Conservation (phyloP, 2,329 filamentous ascomycete species). For the Trichoderma sp. region DNA sequence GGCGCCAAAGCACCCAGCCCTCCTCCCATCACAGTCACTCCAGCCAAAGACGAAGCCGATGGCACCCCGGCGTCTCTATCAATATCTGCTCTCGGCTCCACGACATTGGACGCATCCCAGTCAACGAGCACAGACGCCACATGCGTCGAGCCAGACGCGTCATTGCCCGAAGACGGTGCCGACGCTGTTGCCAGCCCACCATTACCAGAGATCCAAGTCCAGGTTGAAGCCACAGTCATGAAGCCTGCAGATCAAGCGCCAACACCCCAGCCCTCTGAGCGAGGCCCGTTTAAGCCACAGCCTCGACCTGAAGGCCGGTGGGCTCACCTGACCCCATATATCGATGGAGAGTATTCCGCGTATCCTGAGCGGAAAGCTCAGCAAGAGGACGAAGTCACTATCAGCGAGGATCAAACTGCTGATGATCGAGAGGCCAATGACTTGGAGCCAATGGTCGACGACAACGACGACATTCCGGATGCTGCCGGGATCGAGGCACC, state of each 20-base stretch:
- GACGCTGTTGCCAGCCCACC: background rate
- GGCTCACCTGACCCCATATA: conserved; percentile 47
- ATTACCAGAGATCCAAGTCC: background rate
- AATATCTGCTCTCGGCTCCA: conserved; percentile 9
- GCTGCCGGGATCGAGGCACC: conserved; percentile 40
- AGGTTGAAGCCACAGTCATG: background rate
- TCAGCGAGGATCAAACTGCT: conserved; percentile 38
- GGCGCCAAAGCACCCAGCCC: conserved; percentile 5
- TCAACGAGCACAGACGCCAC: conserved; percentile 13
- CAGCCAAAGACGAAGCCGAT: background rate
- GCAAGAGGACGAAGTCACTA: conserved; percentile 38
- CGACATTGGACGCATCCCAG: conserved; percentile 3
- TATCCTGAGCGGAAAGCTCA: conserved; percentile 47
- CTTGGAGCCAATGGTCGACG: conserved; percentile 28
- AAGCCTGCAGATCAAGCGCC: background rate
- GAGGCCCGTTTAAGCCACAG: conserved; percentile 35
- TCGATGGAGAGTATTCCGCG: conserved; percentile 45
- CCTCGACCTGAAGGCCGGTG: conserved; percentile 42
- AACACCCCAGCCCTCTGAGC: conserved; percentile 12
- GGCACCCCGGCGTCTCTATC: conserved; percentile 12
- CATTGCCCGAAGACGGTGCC: background rate
- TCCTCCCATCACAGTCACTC: background rate
- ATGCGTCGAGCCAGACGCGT: background rate
- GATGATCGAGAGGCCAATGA: conserved; percentile 38
- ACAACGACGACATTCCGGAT: conserved; percentile 41